Evolutionary conservation across 1,139 yeast genomes (phyloP).

Genomic region (Zygosaccharomyces pseudobailii): DNA sequence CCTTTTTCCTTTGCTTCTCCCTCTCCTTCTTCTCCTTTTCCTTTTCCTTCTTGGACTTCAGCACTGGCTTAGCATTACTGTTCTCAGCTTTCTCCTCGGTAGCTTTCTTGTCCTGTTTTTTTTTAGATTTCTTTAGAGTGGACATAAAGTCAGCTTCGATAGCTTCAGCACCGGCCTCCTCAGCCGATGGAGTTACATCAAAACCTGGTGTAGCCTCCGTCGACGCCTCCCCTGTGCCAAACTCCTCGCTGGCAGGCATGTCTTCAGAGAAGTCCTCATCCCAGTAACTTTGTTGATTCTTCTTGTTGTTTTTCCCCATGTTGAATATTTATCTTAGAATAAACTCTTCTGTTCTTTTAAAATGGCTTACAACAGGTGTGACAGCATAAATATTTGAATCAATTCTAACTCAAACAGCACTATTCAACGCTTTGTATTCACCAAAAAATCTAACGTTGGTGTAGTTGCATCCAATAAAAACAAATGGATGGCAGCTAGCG

Average conservation of each 20-base stretch:
- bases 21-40: slow-evolving; percentile 97
- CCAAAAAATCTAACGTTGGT: neutral
- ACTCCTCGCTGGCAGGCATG: slow-evolving; percentile 52
- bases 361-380: neutral
- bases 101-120: slow-evolving; percentile 63
- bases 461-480: neutral
- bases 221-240: slow-evolving; percentile 36
- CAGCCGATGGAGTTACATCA: slow-evolving; percentile 41
- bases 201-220: slow-evolving; percentile 29
- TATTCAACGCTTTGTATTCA: neutral
- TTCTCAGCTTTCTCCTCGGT: slow-evolving; percentile 44
- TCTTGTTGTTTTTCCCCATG: slow-evolving; percentile 41
- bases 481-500: neutral
- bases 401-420: neutral
- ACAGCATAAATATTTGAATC: neutral
- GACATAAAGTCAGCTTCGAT: slow-evolving; percentile 66
- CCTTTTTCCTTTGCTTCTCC: slow-evolving; percentile 92
- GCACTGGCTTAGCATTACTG: slow-evolving; percentile 51
- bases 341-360: neutral
- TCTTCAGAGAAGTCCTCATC: slow-evolving; percentile 71
- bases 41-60: slow-evolving; percentile 93
- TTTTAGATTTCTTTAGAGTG: slow-evolving; percentile 73
- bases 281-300: slow-evolving; percentile 68
- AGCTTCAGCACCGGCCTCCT: slow-evolving; percentile 30
- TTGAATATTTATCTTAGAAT: slow-evolving; percentile 1